Conservation (phyloP, 257 asterid species). For the Lithospermum erythrorhizon region DNA sequence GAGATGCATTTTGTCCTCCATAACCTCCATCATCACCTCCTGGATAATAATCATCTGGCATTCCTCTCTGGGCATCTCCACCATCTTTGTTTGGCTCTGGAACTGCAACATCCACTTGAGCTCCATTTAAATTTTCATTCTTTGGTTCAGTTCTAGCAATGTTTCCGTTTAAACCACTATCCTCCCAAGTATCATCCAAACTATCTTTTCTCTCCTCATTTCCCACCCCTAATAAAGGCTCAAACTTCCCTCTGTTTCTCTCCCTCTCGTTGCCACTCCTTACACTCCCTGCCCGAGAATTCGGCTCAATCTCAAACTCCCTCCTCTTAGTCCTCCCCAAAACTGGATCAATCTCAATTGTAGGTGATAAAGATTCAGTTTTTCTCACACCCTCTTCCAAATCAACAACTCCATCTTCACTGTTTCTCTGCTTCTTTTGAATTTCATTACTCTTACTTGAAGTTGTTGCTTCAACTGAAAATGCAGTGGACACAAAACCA, state of each 20-base stretch:
- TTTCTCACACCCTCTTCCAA: constrained; percentile 55
- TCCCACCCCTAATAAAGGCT: constrained; percentile 16
- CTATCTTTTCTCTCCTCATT: constrained; percentile 26
- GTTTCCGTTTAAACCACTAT: constrained; percentile 12
- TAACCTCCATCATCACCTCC: constrained; percentile 45
- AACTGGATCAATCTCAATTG: constrained; percentile 78
- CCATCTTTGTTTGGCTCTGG: constrained; percentile 42
- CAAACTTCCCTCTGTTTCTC: constrained; percentile 21
- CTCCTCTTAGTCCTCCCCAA: constrained; percentile 65
- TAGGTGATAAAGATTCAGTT: constrained; percentile 61
- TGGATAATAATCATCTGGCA: constrained; percentile 22
- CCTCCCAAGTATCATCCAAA: constrained; percentile 22
- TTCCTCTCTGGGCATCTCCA: constrained; percentile 29
- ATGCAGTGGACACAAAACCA: constrained; percentile 70
- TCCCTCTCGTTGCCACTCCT: constrained; percentile 26
- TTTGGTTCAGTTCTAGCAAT: constrained; percentile 4
- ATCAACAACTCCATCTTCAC: constrained; percentile 28
- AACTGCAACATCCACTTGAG: constrained; percentile 20
- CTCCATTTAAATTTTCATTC: constrained; percentile 20
- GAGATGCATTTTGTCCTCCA: constrained; percentile 49
- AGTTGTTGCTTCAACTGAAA: constrained; percentile 38
- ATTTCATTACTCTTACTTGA: constrained; percentile 26
- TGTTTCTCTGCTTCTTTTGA: constrained; percentile 14
- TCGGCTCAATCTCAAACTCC: constrained; percentile 55
- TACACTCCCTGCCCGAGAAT: constrained; percentile 25